Percentiles rank a stretch among this genome's conserved stretches.
Evolutionary conservation across 1,139 yeast genomes (phyloP).

Genomic region (Blastobotrys ciferrii): DNA sequence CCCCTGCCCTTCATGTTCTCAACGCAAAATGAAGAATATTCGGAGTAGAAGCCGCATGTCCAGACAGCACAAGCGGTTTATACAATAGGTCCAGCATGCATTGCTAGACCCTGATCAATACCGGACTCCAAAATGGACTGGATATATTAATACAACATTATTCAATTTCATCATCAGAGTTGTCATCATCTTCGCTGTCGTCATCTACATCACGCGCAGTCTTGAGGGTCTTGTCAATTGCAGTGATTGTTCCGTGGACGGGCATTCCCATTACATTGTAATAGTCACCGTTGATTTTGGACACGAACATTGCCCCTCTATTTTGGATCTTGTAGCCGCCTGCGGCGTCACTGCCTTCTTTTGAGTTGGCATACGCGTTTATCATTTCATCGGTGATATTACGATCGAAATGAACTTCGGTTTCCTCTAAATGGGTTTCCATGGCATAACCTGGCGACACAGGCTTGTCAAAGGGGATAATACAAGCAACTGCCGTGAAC

Average conservation of each 20-base stretch:
- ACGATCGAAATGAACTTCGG: slow-evolving; percentile 49
- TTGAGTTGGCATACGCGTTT: slow-evolving; percentile 58
- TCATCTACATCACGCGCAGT: slow-evolving; percentile 25
- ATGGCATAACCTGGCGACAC: slow-evolving; percentile 42
- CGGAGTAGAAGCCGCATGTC: too few species aligned
- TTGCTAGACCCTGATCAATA: too few species aligned
- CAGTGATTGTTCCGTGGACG: slow-evolving; percentile 51
- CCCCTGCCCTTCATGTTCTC: too few species aligned
- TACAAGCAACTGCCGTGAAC: slow-evolving; percentile 63
- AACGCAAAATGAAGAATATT: too few species aligned
- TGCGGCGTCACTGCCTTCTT: slow-evolving; percentile 80
- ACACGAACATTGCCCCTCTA: slow-evolving; percentile 54
- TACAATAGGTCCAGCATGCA: too few species aligned
- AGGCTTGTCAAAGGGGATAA: slow-evolving; percentile 44
- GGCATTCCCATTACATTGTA: slow-evolving; percentile 92
- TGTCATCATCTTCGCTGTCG: slow-evolving; percentile 19
- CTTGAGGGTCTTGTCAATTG: slow-evolving; percentile 39
- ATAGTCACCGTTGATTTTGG: slow-evolving; percentile 70
- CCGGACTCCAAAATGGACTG: too few species aligned
- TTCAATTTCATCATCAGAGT: slow-evolving; percentile 14
- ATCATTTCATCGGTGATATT: slow-evolving; percentile 53
- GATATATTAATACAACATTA: neutral
- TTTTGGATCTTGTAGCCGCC: slow-evolving; percentile 92
- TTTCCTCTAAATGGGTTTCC: slow-evolving; percentile 44
- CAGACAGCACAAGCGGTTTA: too few species aligned